Percentiles rank a stretch among this genome's conserved stretches.
These are phyloP conservation scores for Pseudogymnoascus sp. DNA, from an alignment of 2,329 filamentous ascomycete genomes.

Conservation along the genomic window DNA sequence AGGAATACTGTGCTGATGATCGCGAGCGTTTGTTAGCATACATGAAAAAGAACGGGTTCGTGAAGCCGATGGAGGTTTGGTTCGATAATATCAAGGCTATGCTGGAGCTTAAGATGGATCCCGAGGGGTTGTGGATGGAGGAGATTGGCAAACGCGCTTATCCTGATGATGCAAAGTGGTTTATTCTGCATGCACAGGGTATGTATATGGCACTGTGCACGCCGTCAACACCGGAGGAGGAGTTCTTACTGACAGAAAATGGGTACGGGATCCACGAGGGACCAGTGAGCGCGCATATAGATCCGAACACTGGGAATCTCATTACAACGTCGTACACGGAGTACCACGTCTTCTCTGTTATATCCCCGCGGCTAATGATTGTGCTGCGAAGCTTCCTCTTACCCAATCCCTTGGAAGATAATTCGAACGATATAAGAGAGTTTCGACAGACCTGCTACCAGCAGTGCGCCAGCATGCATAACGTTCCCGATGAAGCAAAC, in stretches of 20 bases:
- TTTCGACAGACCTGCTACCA: not conserved
- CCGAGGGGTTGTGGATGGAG: constrained; percentile 23
- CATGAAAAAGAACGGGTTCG: constrained; percentile 27
- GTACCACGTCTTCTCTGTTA: constrained; percentile 17
- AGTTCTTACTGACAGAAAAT: constrained; percentile 31
- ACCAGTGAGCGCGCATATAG: not conserved
- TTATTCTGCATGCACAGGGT: constrained; percentile 22
- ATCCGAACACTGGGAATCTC: not conserved
- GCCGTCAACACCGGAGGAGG: constrained; percentile 21
- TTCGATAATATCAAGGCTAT: constrained; percentile 29
- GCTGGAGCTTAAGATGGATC: constrained; percentile 28
- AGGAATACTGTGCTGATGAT: constrained; percentile 30
- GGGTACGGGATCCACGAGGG: constrained; percentile 29
- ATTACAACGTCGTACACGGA: constrained; percentile 13
- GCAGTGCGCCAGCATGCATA: not conserved
- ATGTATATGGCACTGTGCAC: constrained; percentile 29
- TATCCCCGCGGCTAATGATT: constrained; percentile 23
- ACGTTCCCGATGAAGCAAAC: constrained; percentile 17
- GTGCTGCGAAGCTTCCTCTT: constrained; percentile 20
- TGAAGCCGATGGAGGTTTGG: constrained; percentile 30
- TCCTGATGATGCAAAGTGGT: constrained; percentile 27
- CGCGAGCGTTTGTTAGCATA: constrained; percentile 24
- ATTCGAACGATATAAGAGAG: not conserved
- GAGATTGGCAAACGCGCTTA: constrained; percentile 24
- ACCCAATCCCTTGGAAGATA: constrained; percentile 20